Evolutionary conservation across 805 yeast species (phyloP), one percentile per base, ranked within the genome.

Genomic region (Debaryomyces tyrocola): DNA sequence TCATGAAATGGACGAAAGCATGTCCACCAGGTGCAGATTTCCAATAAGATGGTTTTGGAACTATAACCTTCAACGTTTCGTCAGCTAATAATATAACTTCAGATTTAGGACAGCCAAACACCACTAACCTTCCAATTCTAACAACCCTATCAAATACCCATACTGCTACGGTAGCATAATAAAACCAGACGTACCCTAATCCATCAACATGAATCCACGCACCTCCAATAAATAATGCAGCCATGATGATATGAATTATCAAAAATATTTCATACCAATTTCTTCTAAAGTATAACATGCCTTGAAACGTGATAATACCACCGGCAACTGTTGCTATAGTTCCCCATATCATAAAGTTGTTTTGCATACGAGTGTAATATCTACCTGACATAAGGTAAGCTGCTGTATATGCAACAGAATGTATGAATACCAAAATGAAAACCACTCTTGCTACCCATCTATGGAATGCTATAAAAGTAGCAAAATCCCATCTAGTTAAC

Each of bases 401-500:
- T 42, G 55, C 46, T 3, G 72, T 53, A 53, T 57, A 66, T 12
- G 66, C 49, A 15, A 61, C 53, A 1, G 67, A 59, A 43, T 72
- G 77, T 15, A 69, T 49, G 15, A 64, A 37, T 31, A 66, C 56
- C 47, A 69, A 55, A 14, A 54, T 37, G 29, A 67, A 53, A 10
- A 57, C 51, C 6, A 63, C 43, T 53, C 76, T 57, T 4, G 75
- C 75, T 33, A 68, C 59, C 77, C 79, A 75, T 53, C 73, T 72
- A 54, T 77, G 82, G 49, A 63, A 73, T n/a, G 66, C 50, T 31
- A 74, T 65, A 54, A 73, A 75, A 1, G 73, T 63, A 24, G 71
- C 62, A 55, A 62, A 75, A 37, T 66, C 68, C 84, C 85, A 79
- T 20, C 84, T 78, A 0, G 88, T 79, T n/a, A 79, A 14, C 79